A percentile compares a stretch with the other conserved stretches of the same genome.
Evolutionary conservation across 371 early-diverging fungal species (phyloP).

Genomic region (Syncephalastrum sp.): DNA sequence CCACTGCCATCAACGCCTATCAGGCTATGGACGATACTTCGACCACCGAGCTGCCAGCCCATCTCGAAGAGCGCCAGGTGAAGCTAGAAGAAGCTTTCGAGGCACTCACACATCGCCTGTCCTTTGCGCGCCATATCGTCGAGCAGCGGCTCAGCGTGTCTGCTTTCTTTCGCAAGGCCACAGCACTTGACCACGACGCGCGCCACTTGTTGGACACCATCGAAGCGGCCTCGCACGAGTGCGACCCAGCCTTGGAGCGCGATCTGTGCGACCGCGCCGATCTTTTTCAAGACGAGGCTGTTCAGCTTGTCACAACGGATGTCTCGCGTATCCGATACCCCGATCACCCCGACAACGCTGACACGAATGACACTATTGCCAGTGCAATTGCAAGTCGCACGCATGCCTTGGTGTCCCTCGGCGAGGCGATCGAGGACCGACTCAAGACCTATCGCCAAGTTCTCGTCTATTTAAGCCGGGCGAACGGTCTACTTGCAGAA

Average conservation of each 20-base stretch:
- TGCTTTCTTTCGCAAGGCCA: slow-evolving; percentile 34
- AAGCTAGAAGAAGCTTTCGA: slow-evolving; percentile 45
- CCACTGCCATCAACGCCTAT: slow-evolving; percentile 35
- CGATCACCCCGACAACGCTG: slow-evolving; percentile 25
- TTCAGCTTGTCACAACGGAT: slow-evolving; percentile 30
- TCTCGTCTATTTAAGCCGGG: slow-evolving; percentile 10
- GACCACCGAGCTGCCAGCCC: slow-evolving; percentile 36
- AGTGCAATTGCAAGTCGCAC: slow-evolving; percentile 31
- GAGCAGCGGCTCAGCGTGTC: slow-evolving; percentile 41
- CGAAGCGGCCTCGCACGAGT: too few relatives aligned
- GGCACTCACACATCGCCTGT: slow-evolving; percentile 33
- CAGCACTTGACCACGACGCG: slow-evolving; percentile 4
- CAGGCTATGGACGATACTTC: slow-evolving; percentile 49
- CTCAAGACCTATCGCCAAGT: slow-evolving; percentile 33
- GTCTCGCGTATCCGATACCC: slow-evolving; percentile 36
- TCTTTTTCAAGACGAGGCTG: slow-evolving; percentile 31
- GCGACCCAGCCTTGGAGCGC: slow-evolving; percentile 28
- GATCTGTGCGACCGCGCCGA: slow-evolving; percentile 32
- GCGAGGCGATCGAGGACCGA: slow-evolving; percentile 38
- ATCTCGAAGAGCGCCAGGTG: slow-evolving; percentile 45
- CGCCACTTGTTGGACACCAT: too few relatives aligned
- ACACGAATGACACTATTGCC: slow-evolving; percentile 35
- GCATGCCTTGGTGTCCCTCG: slow-evolving; percentile 32
- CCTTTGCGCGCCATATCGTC: slow-evolving; percentile 43
- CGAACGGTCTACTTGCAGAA: too few relatives aligned